Evolutionary conservation across 345 rosid genomes (phyloP).

Genomic region (Durio zibethinus): DNA sequence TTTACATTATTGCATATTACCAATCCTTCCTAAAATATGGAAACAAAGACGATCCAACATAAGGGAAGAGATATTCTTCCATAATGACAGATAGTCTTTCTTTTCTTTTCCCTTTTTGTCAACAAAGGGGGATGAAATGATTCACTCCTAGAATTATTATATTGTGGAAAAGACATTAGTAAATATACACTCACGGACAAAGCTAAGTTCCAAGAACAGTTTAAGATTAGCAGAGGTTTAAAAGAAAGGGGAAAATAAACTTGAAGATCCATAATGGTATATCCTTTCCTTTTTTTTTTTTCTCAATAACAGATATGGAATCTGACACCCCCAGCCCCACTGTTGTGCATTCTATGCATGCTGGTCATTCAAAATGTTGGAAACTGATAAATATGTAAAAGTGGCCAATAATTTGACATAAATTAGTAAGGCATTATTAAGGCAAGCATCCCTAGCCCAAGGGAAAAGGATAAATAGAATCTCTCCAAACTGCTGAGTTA

Average conservation of each 20-base stretch:
- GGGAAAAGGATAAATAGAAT: background rate
- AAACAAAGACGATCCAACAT: background rate
- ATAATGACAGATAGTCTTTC: background rate
- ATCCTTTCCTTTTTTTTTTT: background rate
- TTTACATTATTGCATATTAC: background rate
- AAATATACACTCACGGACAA: background rate
- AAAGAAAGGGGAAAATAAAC: background rate
- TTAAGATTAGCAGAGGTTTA: background rate
- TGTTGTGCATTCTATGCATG: background rate
- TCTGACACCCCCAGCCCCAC: background rate
- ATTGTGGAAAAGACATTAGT: background rate
- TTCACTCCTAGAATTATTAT: constrained; percentile 1
- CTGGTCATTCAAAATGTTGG: background rate
- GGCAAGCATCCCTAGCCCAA: background rate
- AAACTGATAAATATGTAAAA: background rate
- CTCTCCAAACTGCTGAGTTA: background rate
- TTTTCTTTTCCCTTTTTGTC: background rate
- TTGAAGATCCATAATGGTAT: background rate
- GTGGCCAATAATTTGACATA: background rate
- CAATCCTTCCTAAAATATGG: background rate
- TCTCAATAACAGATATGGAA: background rate
- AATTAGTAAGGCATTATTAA: background rate
- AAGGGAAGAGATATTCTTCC: background rate
- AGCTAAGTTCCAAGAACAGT: background rate
- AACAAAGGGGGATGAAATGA: background rate